Conservation (phyloP, 2,329 filamentous ascomycete genomes). For the Paecilomyces formosus region DNA sequence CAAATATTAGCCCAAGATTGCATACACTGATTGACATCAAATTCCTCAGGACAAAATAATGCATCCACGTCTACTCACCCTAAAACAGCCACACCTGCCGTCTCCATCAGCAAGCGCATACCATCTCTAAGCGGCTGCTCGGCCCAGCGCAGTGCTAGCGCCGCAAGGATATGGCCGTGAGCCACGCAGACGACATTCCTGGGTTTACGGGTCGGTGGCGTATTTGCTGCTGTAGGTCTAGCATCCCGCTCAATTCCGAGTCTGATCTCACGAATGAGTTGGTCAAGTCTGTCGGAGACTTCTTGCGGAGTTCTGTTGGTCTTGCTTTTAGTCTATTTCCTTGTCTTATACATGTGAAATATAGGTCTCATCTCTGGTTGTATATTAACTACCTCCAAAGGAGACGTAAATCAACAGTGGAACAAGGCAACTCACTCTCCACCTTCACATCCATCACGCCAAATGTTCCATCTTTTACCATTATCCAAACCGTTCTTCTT, state of each 20-base stretch:
- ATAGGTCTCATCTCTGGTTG: not conserved
- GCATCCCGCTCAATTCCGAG: conserved; percentile 1
- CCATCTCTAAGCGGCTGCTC: conserved; percentile 5
- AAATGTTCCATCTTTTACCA: conserved; percentile 9
- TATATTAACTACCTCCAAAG: not conserved
- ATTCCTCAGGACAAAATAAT: not conserved
- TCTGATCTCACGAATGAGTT: conserved; percentile 6
- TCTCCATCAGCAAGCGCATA: conserved; percentile 9
- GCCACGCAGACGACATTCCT: conserved; percentile 11
- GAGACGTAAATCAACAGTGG: not conserved
- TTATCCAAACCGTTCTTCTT: conserved; percentile 1
- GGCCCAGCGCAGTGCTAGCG: conserved; percentile 11
- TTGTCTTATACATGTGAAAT: not conserved
- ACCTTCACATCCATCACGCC: conserved; percentile 10
- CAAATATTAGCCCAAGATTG: conserved; percentile 1
- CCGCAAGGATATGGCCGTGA: conserved; percentile 10
- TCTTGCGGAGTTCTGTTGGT: conserved; percentile 5
- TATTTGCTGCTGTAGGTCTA: conserved; percentile 6
- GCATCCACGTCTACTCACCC: conserved; percentile 4
- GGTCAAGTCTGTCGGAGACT: conserved; percentile 5
- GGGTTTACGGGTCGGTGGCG: conserved; percentile 1
- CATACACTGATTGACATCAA: not conserved
- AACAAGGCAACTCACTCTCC: conserved; percentile 8
- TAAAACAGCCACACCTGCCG: conserved; percentile 10
- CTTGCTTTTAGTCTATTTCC: not conserved